Conservation (phyloP, 2,329 filamentous ascomycete genomes). For the Stachybotrys chlorohalonatus region DNA sequence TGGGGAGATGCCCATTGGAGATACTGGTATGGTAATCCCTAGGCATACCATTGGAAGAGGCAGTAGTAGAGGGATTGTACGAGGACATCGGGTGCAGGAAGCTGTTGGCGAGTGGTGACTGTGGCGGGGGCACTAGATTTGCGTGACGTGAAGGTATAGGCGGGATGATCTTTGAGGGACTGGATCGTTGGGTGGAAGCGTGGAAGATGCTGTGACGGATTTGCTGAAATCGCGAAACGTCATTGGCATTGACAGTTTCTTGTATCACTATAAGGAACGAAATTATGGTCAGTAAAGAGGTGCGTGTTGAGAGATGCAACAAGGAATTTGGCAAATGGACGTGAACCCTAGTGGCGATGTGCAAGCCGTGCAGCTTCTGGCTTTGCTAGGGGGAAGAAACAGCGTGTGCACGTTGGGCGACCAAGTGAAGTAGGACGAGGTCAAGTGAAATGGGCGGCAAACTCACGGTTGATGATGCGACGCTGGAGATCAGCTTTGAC, state of each 20-base stretch:
- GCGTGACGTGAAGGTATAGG: conserved; percentile 7
- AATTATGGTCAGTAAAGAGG: neutral
- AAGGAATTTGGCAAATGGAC: too few relatives aligned
- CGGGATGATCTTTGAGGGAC: conserved; percentile 11
- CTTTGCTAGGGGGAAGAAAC: too few relatives aligned
- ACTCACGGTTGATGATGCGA: conserved; percentile 69
- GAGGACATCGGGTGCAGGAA: conserved; percentile 11
- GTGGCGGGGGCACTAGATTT: neutral
- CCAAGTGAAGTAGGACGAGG: neutral
- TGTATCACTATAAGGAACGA: conserved; percentile 29
- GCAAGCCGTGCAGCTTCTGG: too few relatives aligned
- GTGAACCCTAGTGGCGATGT: neutral
- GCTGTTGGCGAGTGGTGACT: conserved; percentile 3
- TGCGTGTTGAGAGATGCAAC: neutral
- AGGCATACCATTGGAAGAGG: conserved; percentile 1
- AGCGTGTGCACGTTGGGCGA: too few relatives aligned
- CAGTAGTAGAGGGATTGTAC: conserved; percentile 3
- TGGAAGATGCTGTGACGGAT: conserved; percentile 32
- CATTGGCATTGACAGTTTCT: conserved; percentile 24
- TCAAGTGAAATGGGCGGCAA: neutral
- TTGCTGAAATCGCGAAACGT: conserved; percentile 31
- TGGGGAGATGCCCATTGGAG: conserved; percentile 11
- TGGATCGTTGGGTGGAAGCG: conserved; percentile 16
- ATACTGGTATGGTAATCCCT: conserved; percentile 7
- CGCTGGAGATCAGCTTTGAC: conserved; percentile 76